Percentiles rank a stretch among this genome's conserved stretches.
phyloP scores from a whole-genome alignment of 2,329 filamentous ascomycete species.

The Fusarium sororula region DNA sequence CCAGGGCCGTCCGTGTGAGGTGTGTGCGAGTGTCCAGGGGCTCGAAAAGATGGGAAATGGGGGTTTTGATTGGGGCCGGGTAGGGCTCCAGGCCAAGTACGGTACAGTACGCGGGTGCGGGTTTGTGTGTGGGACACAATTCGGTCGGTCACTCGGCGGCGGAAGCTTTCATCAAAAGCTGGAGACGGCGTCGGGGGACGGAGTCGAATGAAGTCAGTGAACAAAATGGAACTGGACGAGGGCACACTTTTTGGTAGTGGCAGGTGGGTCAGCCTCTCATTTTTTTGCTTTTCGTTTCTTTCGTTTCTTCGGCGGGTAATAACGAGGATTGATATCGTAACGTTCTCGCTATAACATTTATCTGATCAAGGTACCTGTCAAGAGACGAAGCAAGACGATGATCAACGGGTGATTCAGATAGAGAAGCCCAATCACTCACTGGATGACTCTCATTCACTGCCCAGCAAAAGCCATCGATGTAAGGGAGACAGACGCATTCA shows the following conservation, averaged over 20 bases:
- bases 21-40: conserved; percentile 35
- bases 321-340: neutral
- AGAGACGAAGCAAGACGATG: neutral
- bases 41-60: conserved; percentile 28
- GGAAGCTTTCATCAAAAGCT: conserved; percentile 16
- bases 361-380: neutral
- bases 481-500: neutral
- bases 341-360: neutral
- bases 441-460: neutral
- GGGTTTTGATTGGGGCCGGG: conserved; percentile 37
- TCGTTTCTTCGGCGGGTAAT: neutral
- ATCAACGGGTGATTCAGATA: neutral
- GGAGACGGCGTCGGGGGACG: conserved; percentile 35
- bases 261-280: neutral
- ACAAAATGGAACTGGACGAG: neutral
- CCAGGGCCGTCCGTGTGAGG: conserved; percentile 20
- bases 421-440: neutral
- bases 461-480: neutral
- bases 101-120: conserved; percentile 6
- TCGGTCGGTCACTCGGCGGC: conserved; percentile 27
- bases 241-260: conserved; percentile 9
- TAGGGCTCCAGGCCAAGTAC: conserved; percentile 34
- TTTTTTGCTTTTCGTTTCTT: neutral
- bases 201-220: conserved; percentile 21
- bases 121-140: conserved; percentile 36